These are phyloP conservation scores for Lepidium didymum DNA, from an alignment of 345 rosid genomes.

Conservation along the genomic window DNA sequence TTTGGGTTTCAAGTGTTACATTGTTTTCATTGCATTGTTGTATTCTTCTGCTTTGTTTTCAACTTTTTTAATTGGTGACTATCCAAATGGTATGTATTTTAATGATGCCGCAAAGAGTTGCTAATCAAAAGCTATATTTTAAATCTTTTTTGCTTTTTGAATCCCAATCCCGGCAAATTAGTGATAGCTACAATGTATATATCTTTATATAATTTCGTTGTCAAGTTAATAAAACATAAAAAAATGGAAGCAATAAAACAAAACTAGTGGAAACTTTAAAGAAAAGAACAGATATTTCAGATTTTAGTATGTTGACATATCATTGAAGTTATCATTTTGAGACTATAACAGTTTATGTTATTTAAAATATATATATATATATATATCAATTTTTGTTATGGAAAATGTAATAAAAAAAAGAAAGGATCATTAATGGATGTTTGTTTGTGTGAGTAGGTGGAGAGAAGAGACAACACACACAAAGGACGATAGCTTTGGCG, in stretches of 20 bases:
- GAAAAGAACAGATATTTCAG: not conserved
- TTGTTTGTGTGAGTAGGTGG: slow-evolving; percentile 18
- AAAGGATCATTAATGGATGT: not conserved
- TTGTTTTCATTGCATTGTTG: not conserved
- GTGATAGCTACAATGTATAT: not conserved
- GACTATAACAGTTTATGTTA: no score
- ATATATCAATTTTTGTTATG: no score
- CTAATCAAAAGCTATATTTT: not conserved
- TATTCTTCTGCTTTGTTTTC: not conserved
- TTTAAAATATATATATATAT: no score
- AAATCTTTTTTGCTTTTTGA: not conserved
- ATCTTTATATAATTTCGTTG: not conserved
- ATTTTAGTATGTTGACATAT: not conserved
- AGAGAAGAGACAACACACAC: slow-evolving; percentile 43
- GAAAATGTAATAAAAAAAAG: not conserved
- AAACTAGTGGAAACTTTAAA: not conserved
- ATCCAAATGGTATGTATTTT: not conserved
- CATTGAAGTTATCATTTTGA: not conserved
- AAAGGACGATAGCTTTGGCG: slow-evolving; percentile 75
- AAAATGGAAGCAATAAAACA: not conserved
- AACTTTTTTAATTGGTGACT: not conserved
- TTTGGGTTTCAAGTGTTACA: not conserved
- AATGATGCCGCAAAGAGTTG: not conserved
- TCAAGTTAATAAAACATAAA: not conserved
- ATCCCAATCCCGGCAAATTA: not conserved